A percentile compares a stretch with the other conserved stretches of the same genome.
Evolutionary conservation across 176 grass and related monocot genomes (phyloP).

Genomic region (Juncus inflexus): DNA sequence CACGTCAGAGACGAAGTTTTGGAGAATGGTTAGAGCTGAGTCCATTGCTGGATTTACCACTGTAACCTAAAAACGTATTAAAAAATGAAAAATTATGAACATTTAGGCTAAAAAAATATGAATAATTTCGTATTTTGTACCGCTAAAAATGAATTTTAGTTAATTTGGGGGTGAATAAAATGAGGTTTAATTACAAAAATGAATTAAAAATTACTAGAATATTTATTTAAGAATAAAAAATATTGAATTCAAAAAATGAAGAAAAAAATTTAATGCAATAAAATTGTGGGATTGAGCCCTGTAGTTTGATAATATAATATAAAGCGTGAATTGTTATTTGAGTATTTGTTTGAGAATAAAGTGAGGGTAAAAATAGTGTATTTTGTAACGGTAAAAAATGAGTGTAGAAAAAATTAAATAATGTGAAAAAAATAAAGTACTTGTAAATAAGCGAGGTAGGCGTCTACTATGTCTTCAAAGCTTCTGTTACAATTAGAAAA

Average conservation of each 20-base stretch:
- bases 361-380: conserved; percentile 4
- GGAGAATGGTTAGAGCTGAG: conserved; percentile 56
- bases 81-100: no score
- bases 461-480: conserved; percentile 88
- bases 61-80: conserved; percentile 36
- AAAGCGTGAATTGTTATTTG: conserved; percentile 13
- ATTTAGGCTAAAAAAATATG: no score
- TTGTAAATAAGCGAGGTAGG: conserved; percentile 91
- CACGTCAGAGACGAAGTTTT: conserved; percentile 74
- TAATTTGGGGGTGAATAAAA: conserved; percentile 20
- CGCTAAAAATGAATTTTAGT: no score
- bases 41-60: conserved; percentile 96
- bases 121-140: no score
- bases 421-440: conserved; percentile 38
- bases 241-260: not conserved
- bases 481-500: conserved; percentile 36
- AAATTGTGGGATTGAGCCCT: no score
- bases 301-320: not conserved
- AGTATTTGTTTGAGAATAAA: not conserved
- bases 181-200: conserved; percentile 1
- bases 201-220: no score
- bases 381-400: not conserved
- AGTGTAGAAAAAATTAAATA: conserved; percentile 11
- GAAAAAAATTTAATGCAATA: no score
- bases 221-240: conserved; percentile 4